Evolutionary conservation across 495 filamentous ascomycete species (phyloP).

Genomic region (Immersiella caudata): DNA sequence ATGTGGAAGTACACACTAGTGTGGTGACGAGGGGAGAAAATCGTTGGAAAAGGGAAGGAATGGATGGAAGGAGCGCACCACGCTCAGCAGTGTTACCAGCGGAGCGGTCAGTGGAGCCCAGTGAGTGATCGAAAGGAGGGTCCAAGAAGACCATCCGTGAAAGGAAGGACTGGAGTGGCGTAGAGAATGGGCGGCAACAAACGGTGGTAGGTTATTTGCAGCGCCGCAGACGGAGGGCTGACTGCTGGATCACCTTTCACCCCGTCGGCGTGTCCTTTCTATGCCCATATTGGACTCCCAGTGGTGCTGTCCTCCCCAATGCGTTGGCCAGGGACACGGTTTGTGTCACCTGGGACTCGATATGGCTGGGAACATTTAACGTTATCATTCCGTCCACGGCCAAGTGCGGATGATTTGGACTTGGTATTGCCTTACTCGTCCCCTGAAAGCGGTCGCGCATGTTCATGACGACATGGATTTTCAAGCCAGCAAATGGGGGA

Average conservation of each 20-base stretch:
- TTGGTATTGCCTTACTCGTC: not conserved
- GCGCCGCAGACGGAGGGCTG: not conserved
- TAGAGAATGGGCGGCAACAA: not conserved
- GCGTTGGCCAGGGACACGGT: not conserved
- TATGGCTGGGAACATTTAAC: not conserved
- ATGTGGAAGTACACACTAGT: not conserved
- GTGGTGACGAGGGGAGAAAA: not conserved
- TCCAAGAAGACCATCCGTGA: no score
- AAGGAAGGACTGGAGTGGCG: not conserved
- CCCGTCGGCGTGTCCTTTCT: not conserved
- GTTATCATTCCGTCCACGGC: not conserved
- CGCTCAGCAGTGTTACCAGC: not conserved
- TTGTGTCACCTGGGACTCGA: not conserved
- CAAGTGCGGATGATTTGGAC: no score
- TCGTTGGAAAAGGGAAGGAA: not conserved
- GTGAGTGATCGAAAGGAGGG: not conserved
- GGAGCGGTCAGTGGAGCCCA: not conserved
- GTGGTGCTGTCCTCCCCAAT: no score
- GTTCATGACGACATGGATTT: not conserved
- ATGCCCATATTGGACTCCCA: no score
- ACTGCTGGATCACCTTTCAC: not conserved
- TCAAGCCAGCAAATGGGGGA: not conserved
- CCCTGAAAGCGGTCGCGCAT: not conserved
- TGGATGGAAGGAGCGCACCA: not conserved
- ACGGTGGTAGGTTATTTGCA: not conserved